phyloP scores from a whole-genome alignment of 75 land plant genomes.

The Adiantum capillusveneris region DNA sequence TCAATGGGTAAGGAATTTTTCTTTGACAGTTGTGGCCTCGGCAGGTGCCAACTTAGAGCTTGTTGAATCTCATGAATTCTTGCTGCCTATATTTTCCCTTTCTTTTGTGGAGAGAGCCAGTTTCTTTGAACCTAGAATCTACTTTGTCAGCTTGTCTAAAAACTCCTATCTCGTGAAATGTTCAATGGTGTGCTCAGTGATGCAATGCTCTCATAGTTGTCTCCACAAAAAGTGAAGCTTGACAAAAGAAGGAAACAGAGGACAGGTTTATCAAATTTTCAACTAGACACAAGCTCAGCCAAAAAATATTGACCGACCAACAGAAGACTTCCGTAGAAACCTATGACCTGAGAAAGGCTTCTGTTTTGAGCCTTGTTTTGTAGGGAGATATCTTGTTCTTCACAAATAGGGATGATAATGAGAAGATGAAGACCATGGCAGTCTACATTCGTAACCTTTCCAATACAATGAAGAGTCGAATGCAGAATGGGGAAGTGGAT shows the following conservation, averaged over 20 bases:
- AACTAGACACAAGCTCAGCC: background rate
- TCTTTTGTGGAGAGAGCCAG: conserved; percentile 83
- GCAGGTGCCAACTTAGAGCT: conserved; percentile 73
- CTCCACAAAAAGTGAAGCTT: background rate
- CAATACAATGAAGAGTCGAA: conserved; percentile 52
- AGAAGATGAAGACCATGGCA: conserved; percentile 59
- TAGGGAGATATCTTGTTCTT: background rate
- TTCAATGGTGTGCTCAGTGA: conserved; percentile 69
- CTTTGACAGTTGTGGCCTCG: conserved; percentile 72
- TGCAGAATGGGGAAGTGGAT: conserved; percentile 39
- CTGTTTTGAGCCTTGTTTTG: background rate
- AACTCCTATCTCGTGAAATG: conserved; percentile 67
- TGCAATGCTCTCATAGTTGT: conserved; percentile 28
- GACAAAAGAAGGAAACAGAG: background rate
- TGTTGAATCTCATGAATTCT: conserved; percentile 80
- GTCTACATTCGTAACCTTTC: conserved; percentile 40
- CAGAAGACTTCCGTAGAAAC: conserved; percentile 1
- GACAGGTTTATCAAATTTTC: background rate
- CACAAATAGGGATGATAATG: conserved; percentile 38
- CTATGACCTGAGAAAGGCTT: background rate
- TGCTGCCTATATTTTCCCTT: conserved; percentile 70
- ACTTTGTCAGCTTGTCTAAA: conserved; percentile 77
- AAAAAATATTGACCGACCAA: background rate
- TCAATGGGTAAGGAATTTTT: conserved; percentile 89
- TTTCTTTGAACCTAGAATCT: conserved; percentile 64